Evolutionary conservation across 176 grass and related monocot genomes (phyloP).

Genomic region (Bonia amplexicaulis): DNA sequence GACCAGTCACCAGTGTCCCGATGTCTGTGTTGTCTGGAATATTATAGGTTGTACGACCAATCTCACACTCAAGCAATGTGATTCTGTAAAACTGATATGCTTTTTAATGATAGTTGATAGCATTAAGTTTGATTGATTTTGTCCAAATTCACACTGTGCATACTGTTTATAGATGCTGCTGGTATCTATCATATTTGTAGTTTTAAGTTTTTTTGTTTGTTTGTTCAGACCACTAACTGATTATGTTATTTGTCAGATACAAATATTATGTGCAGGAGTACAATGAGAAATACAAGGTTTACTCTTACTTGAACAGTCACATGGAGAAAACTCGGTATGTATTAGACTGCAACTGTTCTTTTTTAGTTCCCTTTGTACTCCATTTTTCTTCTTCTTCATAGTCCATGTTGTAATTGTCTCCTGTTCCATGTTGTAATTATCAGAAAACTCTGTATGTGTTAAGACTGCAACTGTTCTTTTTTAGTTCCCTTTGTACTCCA

Average conservation of each 20-base stretch:
- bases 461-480: not conserved
- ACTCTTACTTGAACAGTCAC: slow-evolving; percentile 64
- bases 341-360: no score
- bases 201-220: not conserved
- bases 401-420: no score
- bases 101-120: not conserved
- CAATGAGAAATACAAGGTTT: slow-evolving; percentile 73
- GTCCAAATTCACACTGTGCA: not conserved
- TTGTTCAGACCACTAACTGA: not conserved
- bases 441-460: no score
- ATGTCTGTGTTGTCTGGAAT: not conserved
- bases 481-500: not conserved
- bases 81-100: not conserved
- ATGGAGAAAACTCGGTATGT: slow-evolving; percentile 76
- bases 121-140: slow-evolving; percentile 1
- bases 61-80: not conserved
- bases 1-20: not conserved
- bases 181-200: not conserved
- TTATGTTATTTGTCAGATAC: slow-evolving; percentile 61
- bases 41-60: not conserved
- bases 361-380: no score
- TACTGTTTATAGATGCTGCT: not conserved
- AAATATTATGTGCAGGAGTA: slow-evolving; percentile 85
- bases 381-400: no score
- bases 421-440: no score